Evolutionary conservation across 129 eudicot species (phyloP), one percentile per base, ranked within the genome.

Genomic region (Pittosporum tobira): DNA sequence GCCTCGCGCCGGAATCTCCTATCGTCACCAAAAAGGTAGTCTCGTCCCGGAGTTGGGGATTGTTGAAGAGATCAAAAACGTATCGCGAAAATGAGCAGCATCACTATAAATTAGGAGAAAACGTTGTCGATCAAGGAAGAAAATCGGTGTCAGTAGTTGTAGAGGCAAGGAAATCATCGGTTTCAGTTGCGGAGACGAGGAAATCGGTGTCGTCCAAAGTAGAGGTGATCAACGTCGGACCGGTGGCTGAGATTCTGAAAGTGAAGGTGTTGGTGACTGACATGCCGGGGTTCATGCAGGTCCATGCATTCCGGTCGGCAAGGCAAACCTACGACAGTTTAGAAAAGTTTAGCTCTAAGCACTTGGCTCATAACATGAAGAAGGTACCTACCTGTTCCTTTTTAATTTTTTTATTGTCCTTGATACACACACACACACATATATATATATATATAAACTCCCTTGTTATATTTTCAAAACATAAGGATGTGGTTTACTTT

Each of bases 261-360:
- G 96, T 84, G 61, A 76, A 77, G 64, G 84, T 88, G 31, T 59
- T 88, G 65, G 94, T 81, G 25, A 78, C 79, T 58, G 96, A 88
- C 46, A 88, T 88, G 96, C 96, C 96, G 6, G 89, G 76, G 36
- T 88, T 84, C 73, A 88, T 88, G 96, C 96, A 88, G 63, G 77
- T 81, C 54, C 96, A 88, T 71, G 96, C 94, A 42, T 79, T 88
- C 57, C 75, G 75, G 43, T 81, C 87, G 66, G 94, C 94, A 13
- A 74, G 96, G 40, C 55, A 42, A 25, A 88, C 78, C 13, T 83
- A 51, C 38, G 96, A 88, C 71, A 65, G 78, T 51, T 63, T 88
- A 65, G 89, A 88, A 69, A 81, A 55, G 27, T 84, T 71, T 58
- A 84, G 88, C 59, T 65, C 89, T 10, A 84, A 72, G 51, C 81